phyloP scores from a whole-genome alignment of 1,284 basidiomycete genomes.

The Blastosporella zonata region DNA sequence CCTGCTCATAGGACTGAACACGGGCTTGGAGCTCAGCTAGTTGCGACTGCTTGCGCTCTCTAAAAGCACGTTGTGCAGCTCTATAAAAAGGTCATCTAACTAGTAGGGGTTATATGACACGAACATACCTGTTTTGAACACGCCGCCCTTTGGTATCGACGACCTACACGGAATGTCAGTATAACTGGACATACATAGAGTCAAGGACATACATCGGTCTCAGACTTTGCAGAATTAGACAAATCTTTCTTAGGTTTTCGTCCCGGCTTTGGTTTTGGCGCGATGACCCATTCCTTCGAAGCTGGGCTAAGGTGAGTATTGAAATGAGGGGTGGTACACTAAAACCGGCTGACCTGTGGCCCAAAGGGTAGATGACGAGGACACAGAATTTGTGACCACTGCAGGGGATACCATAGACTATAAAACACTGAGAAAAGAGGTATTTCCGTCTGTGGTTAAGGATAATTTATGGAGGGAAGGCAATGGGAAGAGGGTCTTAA shows the following conservation, averaged over 20 bases:
- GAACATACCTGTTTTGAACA: conserved; percentile 69
- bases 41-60: conserved; percentile 88
- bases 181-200: background rate
- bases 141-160: conserved; percentile 61
- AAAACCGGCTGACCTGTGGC: conserved; percentile 39
- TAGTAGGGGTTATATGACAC: background rate
- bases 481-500: conserved; percentile 15
- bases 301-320: conserved; percentile 41
- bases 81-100: conserved; percentile 36
- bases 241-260: conserved; percentile 82
- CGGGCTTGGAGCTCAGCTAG: conserved; percentile 88
- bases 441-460: conserved; percentile 10
- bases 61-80: conserved; percentile 87
- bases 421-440: background rate
- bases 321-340: background rate
- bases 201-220: conserved; percentile 43
- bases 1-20: conserved; percentile 83
- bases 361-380: conserved; percentile 47
- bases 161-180: conserved; percentile 26
- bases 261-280: conserved; percentile 86
- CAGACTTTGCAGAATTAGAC: conserved; percentile 33
- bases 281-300: conserved; percentile 89
- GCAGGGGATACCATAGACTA: conserved; percentile 21
- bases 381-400: conserved; percentile 6
- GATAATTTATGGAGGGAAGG: conserved; percentile 15